phyloP scores from a whole-genome alignment of 352 stramenopile genomes.

The Globisporangium cystogenes region DNA sequence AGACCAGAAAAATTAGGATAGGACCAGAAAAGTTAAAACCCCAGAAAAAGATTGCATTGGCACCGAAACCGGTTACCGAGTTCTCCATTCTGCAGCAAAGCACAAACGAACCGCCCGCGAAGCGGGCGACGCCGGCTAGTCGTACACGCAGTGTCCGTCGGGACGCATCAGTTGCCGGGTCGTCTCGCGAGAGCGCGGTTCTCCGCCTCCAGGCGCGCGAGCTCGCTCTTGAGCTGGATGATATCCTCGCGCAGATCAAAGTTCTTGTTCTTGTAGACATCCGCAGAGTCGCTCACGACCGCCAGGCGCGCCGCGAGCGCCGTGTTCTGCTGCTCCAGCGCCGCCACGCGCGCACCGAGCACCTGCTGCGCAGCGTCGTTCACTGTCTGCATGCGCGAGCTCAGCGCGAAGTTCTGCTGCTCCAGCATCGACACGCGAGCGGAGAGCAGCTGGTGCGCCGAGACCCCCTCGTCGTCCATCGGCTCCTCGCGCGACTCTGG shows the following conservation, averaged over 20 bases:
- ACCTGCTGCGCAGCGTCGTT: constrained; percentile 1
- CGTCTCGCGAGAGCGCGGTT: not conserved
- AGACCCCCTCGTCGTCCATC: not conserved
- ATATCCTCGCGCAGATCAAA: not conserved
- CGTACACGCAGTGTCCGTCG: not conserved
- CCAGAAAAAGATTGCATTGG: no score
- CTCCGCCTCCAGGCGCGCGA: constrained; percentile 2
- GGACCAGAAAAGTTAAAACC: no score
- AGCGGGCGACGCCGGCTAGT: no score
- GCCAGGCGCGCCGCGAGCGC: constrained; percentile 6
- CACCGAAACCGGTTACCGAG: no score
- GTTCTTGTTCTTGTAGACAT: constrained; percentile 2
- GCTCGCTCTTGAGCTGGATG: not conserved
- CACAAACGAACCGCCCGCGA: no score
- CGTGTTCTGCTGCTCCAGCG: constrained; percentile 1
- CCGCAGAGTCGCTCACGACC: not conserved
- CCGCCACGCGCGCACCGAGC: not conserved
- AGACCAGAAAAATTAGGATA: no score
- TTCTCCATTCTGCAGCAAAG: no score
- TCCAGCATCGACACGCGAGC: not conserved
- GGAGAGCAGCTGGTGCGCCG: not conserved
- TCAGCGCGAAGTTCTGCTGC: constrained; percentile 1
- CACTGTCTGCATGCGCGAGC: not conserved
- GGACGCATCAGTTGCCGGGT: not conserved
- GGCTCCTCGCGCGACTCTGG: not conserved